Conservation (phyloP, 495 filamentous ascomycete species). For the Penicillium riverlandense region DNA sequence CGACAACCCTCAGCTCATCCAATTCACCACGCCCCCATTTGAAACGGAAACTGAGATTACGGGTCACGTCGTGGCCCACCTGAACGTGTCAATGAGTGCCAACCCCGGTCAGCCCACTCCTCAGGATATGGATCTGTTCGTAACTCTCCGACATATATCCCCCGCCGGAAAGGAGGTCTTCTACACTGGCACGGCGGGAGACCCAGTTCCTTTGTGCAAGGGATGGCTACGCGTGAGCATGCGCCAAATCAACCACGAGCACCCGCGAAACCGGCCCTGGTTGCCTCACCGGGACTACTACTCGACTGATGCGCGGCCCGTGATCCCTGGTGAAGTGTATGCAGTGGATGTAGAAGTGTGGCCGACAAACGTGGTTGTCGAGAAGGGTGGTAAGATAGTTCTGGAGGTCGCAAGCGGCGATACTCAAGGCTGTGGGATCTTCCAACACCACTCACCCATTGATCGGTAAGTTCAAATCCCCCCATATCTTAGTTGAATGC, state of each 20-base stretch:
- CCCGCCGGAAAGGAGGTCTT: slow-evolving; percentile 50
- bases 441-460: slow-evolving; percentile 42
- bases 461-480: slow-evolving; percentile 27
- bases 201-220: slow-evolving; percentile 34
- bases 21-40: slow-evolving; percentile 50
- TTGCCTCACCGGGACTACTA: slow-evolving; percentile 56
- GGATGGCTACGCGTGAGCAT: slow-evolving; percentile 45
- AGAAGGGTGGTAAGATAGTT: slow-evolving; percentile 41
- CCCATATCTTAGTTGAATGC: background rate
- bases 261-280: slow-evolving; percentile 41
- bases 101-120: slow-evolving; percentile 19
- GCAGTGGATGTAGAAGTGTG: slow-evolving; percentile 59
- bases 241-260: slow-evolving; percentile 42
- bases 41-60: slow-evolving; percentile 56
- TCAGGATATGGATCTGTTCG: slow-evolving; percentile 58
- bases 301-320: slow-evolving; percentile 46
- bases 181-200: slow-evolving; percentile 50
- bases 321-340: slow-evolving; percentile 51
- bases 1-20: slow-evolving; percentile 34
- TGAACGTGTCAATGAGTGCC: slow-evolving; percentile 51
- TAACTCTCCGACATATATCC: slow-evolving; percentile 54
- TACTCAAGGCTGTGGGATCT: slow-evolving; percentile 55
- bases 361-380: slow-evolving; percentile 61
- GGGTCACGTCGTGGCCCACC: slow-evolving; percentile 54
- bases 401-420: slow-evolving; percentile 54